Evolutionary conservation across 805 yeast species (phyloP).

Genomic region (Cyberlindnera nakhonratchasimensis): DNA sequence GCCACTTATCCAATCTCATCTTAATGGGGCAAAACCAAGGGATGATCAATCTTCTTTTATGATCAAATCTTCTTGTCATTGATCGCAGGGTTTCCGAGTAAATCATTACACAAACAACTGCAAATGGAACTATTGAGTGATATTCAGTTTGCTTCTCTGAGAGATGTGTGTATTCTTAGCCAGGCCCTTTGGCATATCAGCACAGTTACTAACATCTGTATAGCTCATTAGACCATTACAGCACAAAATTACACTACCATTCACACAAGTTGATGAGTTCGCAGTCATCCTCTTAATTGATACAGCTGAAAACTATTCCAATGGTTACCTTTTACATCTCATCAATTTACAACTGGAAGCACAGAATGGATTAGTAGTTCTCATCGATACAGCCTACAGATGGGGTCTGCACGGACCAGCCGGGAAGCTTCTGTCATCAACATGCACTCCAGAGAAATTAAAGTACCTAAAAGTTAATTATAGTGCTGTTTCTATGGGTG

Average conservation of each 20-base stretch:
- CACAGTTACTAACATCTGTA: neutral
- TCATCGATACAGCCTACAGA: constrained; percentile 14
- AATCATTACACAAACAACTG: too few species aligned
- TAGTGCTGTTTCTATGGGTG: neutral
- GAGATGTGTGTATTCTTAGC: neutral
- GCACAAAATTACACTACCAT: constrained; percentile 1
- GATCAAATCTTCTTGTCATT: too few species aligned
- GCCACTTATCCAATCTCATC: too few species aligned
- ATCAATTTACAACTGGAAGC: neutral
- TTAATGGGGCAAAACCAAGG: too few species aligned
- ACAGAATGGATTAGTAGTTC: neutral
- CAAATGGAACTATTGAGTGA: neutral
- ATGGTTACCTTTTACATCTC: neutral
- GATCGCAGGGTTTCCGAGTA: too few species aligned
- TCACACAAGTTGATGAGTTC: neutral
- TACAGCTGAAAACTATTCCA: neutral
- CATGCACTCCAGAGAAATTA: neutral
- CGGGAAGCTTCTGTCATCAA: neutral
- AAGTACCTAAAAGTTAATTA: neutral
- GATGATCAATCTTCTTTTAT: too few species aligned
- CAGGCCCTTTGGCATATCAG: neutral
- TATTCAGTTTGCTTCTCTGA: neutral
- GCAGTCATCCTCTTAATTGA: neutral
- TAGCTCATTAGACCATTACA: neutral
- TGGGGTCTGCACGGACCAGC: constrained; percentile 4